Evolutionary conservation across 148 eudicot genomes (phyloP).

Genomic region (Silene conica): DNA sequence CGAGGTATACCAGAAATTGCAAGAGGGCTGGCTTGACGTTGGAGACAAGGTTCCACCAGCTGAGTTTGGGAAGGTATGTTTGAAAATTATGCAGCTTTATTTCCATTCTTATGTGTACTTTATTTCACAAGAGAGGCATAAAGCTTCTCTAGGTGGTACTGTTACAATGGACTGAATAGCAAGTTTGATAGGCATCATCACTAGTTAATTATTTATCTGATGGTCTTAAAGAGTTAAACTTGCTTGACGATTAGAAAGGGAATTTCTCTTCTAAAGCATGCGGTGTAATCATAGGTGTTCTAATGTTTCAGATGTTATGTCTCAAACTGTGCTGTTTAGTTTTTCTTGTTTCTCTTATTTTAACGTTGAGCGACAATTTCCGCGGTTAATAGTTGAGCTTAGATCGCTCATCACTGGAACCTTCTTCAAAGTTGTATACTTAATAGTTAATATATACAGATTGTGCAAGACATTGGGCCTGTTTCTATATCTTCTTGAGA

Average conservation of each 20-base stretch:
- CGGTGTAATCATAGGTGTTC: not conserved
- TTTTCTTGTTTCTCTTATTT: no score
- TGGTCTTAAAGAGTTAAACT: not conserved
- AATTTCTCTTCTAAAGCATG: not conserved
- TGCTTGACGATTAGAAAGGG: not conserved
- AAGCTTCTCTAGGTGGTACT: not conserved
- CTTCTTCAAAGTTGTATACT: not conserved
- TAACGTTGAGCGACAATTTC: not conserved
- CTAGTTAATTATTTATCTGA: not conserved
- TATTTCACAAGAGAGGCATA: not conserved
- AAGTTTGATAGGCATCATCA: not conserved
- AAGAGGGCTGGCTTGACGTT: conserved; percentile 85
- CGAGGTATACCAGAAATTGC: conserved; percentile 96
- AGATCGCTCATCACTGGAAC: not conserved
- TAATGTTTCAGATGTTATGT: not conserved
- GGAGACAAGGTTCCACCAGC: conserved; percentile 99
- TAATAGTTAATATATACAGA: no score
- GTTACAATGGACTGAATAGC: not conserved
- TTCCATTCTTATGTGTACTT: not conserved
- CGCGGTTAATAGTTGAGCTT: not conserved
- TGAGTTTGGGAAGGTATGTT: conserved; percentile 87
- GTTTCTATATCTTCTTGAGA: no score
- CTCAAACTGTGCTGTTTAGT: no score
- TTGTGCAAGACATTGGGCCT: no score
- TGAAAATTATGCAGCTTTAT: not conserved